Base-by-base conservation (phyloP, 176 grass and related monocot species). In the Hsuehochloa calcarea region DNA sequence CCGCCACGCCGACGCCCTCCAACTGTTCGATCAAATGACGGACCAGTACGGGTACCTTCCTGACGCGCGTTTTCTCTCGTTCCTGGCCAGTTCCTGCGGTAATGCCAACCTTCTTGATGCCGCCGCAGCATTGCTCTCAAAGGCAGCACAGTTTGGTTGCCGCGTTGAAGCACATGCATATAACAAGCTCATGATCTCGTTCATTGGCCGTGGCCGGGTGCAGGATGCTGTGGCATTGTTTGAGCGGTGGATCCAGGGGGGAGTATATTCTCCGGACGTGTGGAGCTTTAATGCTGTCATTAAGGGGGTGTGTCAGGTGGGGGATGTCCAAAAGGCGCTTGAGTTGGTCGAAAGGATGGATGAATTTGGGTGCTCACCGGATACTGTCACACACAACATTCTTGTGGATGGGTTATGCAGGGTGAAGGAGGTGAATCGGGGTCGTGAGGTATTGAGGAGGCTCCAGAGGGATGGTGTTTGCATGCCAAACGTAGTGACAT, bases 201-300 rank as follows among this genome's bases (percentile, higher is more conserved):
- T 96, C 19, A 45, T 96, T 4, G 82, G 51, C 26, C 51, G 2
- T 49, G 92, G 86, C 29, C 86, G 78, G 37, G 68, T 45, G 4
- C 72, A 80, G 2, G 89, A 94, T 58, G 93, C 86, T 8, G 79
- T 92, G 34, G 27, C 54, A 1, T 83, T 96, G 72, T 92, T 99
- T 74, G 87, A 86, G 66, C 74, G 81, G 15, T 89, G 89, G 59
- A 39, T 99, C 68, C 56, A 79, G 61, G 86, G 61, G 8, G 71
- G 75, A 35, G n/a, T 82, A 43, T 92, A 89, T 81, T 68, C 54
- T 35, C 88, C 90, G 0, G 93, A 99, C 34, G 54, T 71, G 1
- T 96, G 91, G 88, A 94, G 93, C 76, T 99, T 99, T 83, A 99
- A 99, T 88, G 88, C 88, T 70, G 55, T 86, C 67, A 82, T 99